Evolutionary conservation across 495 filamentous ascomycete species (phyloP).

Genomic region (Annulohypoxylon bovei): DNA sequence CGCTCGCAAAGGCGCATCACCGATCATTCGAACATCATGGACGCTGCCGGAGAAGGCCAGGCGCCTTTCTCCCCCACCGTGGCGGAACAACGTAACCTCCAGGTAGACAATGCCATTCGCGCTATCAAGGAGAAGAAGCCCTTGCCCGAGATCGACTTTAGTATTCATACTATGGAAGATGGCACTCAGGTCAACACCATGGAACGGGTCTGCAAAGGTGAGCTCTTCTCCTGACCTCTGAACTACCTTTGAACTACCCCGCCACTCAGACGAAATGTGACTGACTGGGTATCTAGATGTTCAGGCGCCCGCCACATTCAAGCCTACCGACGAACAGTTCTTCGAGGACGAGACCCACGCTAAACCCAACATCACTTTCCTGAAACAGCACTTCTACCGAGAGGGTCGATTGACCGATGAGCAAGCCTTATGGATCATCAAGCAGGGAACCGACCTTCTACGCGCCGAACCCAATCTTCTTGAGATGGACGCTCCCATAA

Average conservation of each 20-base stretch:
- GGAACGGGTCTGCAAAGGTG: conserved; percentile 98
- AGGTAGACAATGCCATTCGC: conserved; percentile 75
- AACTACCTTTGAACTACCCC: conserved; percentile 26
- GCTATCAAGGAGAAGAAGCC: conserved; percentile 93
- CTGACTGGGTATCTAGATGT: conserved; percentile 70
- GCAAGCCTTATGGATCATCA: conserved; percentile 95
- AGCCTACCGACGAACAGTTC: conserved; percentile 82
- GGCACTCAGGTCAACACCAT: conserved; percentile 91
- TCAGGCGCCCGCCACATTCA: conserved; percentile 93
- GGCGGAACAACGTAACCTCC: conserved; percentile 51
- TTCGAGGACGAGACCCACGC: conserved; percentile 78
- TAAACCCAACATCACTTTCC: conserved; percentile 91
- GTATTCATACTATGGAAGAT: conserved; percentile 98
- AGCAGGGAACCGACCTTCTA: conserved; percentile 82
- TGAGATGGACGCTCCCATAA: conserved; percentile 99
- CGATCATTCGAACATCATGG: conserved; percentile 47
- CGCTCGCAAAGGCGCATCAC: conserved; percentile 36
- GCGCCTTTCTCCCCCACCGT: conserved; percentile 39
- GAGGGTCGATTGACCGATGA: conserved; percentile 97
- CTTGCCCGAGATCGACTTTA: conserved; percentile 97
- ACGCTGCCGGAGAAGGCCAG: conserved; percentile 50
- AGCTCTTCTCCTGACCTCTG: conserved; percentile 20
- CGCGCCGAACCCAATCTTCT: conserved; percentile 91
- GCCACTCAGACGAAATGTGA: conserved; percentile 21
- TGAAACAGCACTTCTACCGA: conserved; percentile 98